These are phyloP conservation scores for Camellia oleifera DNA, from an alignment of 179 eudicot species.

Conservation along the genomic window DNA sequence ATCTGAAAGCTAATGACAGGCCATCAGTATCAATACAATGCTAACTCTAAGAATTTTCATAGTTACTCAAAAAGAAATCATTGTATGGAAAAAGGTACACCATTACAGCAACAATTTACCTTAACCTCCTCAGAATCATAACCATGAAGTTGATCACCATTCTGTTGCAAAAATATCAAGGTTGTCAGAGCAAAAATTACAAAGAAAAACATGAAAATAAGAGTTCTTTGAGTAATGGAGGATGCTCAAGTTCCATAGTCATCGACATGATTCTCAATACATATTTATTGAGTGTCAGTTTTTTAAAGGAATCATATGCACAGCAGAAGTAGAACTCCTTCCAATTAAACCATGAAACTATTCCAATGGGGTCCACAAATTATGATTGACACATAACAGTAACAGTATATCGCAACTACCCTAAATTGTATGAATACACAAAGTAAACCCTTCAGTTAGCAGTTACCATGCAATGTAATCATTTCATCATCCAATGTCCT, in stretches of 20 bases:
- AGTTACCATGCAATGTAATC: too few relatives aligned
- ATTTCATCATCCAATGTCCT: too few relatives aligned
- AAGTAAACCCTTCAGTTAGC: too few relatives aligned
- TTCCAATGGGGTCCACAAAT: too few relatives aligned
- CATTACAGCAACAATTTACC: conserved; percentile 25
- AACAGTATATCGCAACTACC: too few relatives aligned
- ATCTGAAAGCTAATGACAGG: conserved; percentile 42
- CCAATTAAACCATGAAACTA: neutral
- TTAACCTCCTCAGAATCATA: conserved; percentile 48
- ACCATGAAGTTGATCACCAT: conserved; percentile 57
- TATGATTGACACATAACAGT: too few relatives aligned
- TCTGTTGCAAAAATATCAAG: conserved; percentile 31
- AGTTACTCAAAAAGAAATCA: neutral
- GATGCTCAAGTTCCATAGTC: too few relatives aligned
- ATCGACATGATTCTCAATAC: neutral
- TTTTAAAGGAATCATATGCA: neutral
- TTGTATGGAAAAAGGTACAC: neutral
- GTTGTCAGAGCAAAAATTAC: neutral
- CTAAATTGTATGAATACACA: too few relatives aligned
- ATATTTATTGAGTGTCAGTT: neutral
- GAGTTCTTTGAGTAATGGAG: neutral
- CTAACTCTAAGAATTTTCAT: conserved; percentile 2
- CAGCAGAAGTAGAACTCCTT: neutral
- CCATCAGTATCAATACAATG: conserved; percentile 3
- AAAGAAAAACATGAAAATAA: neutral